Conservation (phyloP, 805 yeast species). For the Ogataea angusta region DNA sequence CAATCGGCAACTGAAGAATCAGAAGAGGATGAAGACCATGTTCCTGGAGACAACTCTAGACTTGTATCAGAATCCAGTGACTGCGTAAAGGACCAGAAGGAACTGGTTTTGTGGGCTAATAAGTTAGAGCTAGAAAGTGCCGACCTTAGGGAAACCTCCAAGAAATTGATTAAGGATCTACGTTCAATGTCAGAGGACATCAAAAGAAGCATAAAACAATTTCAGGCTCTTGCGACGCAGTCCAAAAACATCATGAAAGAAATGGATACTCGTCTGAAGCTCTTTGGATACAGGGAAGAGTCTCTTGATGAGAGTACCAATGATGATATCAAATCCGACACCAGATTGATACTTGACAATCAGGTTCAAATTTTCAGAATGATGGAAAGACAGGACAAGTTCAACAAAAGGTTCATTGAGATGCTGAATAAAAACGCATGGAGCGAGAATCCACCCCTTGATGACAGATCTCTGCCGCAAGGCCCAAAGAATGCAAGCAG, state of each 20-base stretch:
- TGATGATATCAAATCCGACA: slow-evolving; percentile 9
- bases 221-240: slow-evolving; percentile 9
- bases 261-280: slow-evolving; percentile 9
- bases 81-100: slow-evolving; percentile 26
- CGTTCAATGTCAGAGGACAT: slow-evolving; percentile 12
- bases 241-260: slow-evolving; percentile 14
- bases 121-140: slow-evolving; percentile 47
- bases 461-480: too few species aligned
- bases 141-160: slow-evolving; percentile 36
- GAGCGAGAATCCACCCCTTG: background rate
- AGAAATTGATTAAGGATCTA: slow-evolving; percentile 15
- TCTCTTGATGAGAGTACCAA: background rate
- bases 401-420: background rate
- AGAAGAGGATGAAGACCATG: slow-evolving; percentile 5
- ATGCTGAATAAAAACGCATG: background rate
- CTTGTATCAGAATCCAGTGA: slow-evolving; percentile 5
- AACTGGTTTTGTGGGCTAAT: slow-evolving; percentile 45
- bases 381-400: slow-evolving; percentile 2
- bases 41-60: background rate
- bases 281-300: slow-evolving; percentile 1
- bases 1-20: slow-evolving; percentile 17
- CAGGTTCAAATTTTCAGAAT: slow-evolving; percentile 5
- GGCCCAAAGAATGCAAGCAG: background rate
- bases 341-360: slow-evolving; percentile 13
- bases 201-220: slow-evolving; percentile 5